Conservation (phyloP, 495 filamentous ascomycete genomes). For the Hypoxylon fuscum region DNA sequence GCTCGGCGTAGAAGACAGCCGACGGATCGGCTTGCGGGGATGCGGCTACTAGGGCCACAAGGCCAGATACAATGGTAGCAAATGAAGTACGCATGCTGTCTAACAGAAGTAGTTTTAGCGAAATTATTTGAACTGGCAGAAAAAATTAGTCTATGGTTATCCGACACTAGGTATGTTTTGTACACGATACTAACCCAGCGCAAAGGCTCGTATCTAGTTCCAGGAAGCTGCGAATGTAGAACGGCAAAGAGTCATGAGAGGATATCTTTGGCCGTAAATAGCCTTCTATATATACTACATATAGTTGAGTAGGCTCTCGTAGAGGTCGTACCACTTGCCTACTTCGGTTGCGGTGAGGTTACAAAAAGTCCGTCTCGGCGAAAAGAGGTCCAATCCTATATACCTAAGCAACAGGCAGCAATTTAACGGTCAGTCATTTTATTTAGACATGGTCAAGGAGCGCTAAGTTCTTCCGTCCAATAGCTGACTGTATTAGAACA, state of each 20-base stretch:
- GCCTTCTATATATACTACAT: neutral
- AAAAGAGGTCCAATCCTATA: neutral
- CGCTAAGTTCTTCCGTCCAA: neutral
- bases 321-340: neutral
- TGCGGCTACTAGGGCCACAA: neutral
- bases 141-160: neutral
- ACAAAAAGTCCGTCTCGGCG: neutral
- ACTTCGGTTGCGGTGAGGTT: neutral
- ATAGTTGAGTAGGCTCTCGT: neutral
- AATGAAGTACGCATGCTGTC: neutral
- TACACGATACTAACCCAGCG: too few relatives aligned
- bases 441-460: neutral
- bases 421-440: too few relatives aligned
- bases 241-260: too few relatives aligned
- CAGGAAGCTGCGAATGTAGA: too few relatives aligned
- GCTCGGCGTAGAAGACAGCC: constrained; percentile 3
- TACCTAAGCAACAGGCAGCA: too few relatives aligned
- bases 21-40: neutral
- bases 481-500: too few relatives aligned
- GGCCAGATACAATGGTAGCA: neutral
- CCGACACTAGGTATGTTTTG: neutral
- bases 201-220: too few relatives aligned
- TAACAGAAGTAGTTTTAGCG: neutral
- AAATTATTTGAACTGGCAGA: neutral
- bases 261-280: too few relatives aligned